phyloP scores from a whole-genome alignment of 176 grass and related monocot genomes.

The Chloris gayana region DNA sequence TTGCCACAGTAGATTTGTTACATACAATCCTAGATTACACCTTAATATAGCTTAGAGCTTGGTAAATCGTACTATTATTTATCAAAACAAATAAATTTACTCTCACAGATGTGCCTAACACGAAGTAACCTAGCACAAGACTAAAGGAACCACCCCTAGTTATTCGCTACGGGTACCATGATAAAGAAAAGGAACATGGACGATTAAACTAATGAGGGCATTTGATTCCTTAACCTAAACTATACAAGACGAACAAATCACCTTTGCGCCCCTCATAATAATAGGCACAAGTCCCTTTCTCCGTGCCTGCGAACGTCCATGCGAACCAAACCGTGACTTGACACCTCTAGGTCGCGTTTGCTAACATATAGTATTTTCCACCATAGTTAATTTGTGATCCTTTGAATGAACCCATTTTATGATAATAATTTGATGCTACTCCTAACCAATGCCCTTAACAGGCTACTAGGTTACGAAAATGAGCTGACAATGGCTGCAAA shows the following conservation, averaged over 20 bases:
- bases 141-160: not conserved
- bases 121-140: too few relatives aligned
- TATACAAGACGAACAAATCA: not conserved
- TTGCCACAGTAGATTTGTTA: too few relatives aligned
- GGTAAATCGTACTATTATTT: too few relatives aligned
- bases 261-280: constrained; percentile 9
- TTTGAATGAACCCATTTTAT: not conserved
- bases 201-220: constrained; percentile 18
- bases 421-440: not conserved
- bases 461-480: not conserved
- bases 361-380: not conserved
- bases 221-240: constrained; percentile 9
- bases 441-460: not conserved
- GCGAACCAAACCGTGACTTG: constrained; percentile 28
- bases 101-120: too few relatives aligned
- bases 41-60: too few relatives aligned
- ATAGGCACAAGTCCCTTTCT: not conserved
- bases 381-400: constrained; percentile 24
- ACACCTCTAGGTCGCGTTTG: not conserved
- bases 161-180: not conserved
- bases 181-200: not conserved
- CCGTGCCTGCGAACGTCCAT: constrained; percentile 19
- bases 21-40: too few relatives aligned
- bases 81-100: too few relatives aligned
- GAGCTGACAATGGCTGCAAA: not conserved